phyloP scores from a whole-genome alignment of 257 asterid species.

The Nicotiana tomentosiformis region DNA sequence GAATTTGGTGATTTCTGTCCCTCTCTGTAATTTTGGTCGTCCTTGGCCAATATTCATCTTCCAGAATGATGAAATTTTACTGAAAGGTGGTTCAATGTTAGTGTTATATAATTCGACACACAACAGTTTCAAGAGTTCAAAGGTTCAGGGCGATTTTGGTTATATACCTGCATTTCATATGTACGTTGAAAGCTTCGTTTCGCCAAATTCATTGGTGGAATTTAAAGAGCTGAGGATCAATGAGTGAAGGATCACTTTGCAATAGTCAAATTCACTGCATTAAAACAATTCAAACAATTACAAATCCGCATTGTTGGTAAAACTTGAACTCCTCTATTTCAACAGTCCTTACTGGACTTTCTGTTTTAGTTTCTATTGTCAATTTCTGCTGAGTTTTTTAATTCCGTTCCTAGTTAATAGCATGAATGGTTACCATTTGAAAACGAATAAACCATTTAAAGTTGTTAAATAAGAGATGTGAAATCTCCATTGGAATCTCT shows the following conservation, averaged over 20 bases:
- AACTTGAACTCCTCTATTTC: no score
- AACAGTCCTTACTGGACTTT: no score
- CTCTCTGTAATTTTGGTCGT: not conserved
- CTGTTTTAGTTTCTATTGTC: no score
- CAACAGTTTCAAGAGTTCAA: slow-evolving; percentile 22
- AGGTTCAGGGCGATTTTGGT: not conserved
- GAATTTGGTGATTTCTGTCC: not conserved
- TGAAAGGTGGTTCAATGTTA: slow-evolving; percentile 7
- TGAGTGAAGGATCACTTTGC: not conserved
- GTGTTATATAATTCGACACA: slow-evolving; percentile 24
- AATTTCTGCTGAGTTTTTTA: no score
- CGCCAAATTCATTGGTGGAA: slow-evolving; percentile 15
- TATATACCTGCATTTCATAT: not conserved
- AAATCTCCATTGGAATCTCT: no score
- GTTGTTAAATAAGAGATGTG: not conserved
- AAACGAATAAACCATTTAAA: no score
- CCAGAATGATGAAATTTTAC: slow-evolving; percentile 21
- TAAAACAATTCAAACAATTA: no score
- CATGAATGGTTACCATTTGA: no score
- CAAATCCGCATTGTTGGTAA: no score
- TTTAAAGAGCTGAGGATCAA: not conserved
- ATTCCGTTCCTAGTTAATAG: no score
- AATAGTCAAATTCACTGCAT: no score
- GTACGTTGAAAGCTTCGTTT: slow-evolving; percentile 36
- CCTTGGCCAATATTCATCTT: slow-evolving; percentile 13